Conservation (phyloP, 1,139 yeast genomes). For the Saccharomyces pastorianus region DNA sequence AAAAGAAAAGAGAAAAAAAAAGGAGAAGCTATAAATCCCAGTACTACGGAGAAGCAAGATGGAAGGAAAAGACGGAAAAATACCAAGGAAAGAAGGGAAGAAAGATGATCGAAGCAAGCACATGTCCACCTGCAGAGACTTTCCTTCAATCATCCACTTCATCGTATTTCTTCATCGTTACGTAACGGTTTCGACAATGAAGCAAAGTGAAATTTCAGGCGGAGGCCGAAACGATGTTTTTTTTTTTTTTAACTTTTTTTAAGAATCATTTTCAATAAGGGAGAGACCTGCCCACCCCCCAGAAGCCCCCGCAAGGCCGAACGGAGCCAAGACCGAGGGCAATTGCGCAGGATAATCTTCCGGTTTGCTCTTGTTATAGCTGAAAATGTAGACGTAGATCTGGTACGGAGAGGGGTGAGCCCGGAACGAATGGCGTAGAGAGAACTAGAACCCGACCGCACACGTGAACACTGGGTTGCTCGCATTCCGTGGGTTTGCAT, state of each 20-base stretch:
- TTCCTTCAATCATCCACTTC: background rate
- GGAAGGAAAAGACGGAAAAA: background rate
- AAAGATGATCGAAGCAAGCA: background rate
- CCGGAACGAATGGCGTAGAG: background rate
- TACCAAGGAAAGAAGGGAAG: no score
- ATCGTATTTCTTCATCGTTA: background rate
- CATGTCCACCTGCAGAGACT: background rate
- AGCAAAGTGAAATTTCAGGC: background rate
- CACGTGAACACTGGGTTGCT: background rate
- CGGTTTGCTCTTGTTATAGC: background rate
- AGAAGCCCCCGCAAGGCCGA: background rate
- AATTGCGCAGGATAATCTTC: background rate
- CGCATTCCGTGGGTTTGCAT: background rate
- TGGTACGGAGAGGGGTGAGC: background rate
- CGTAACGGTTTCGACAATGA: background rate
- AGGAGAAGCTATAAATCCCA: background rate
- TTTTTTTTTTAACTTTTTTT: background rate
- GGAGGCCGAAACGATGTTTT: background rate
- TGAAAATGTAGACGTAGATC: background rate
- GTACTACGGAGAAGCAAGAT: background rate
- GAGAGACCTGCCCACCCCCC: background rate
- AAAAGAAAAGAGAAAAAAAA: slow-evolving; percentile 2
- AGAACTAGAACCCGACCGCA: background rate
- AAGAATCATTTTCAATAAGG: background rate
- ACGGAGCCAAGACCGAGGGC: background rate